A percentile compares a stretch with the other conserved stretches of the same genome.
These are phyloP conservation scores for Verticillium alfalfae DNA, from an alignment of 2,329 filamentous ascomycete species.

Conservation along the genomic window DNA sequence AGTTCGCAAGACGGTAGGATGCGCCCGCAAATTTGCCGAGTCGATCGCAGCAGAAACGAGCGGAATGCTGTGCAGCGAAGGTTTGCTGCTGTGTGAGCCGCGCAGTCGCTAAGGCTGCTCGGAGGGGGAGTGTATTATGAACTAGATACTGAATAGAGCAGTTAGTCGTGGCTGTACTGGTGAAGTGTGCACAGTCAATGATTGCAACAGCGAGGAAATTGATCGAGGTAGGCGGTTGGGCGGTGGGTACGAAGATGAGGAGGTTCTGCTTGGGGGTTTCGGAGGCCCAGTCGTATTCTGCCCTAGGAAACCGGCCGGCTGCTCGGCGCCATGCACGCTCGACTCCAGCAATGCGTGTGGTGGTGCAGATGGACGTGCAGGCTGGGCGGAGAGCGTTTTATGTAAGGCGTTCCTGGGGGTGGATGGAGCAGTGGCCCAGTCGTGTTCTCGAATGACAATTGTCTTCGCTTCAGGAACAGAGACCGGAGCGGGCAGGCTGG, in stretches of 20 bases:
- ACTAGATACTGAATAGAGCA: conserved; percentile 1
- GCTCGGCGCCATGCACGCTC: background rate
- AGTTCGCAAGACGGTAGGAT: background rate
- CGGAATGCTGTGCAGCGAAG: background rate
- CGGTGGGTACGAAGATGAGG: background rate
- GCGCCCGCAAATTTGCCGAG: background rate
- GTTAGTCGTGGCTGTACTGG: background rate
- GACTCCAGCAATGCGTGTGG: background rate
- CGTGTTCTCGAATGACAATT: background rate
- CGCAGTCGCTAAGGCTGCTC: background rate
- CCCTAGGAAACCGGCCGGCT: background rate
- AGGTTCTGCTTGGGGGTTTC: background rate
- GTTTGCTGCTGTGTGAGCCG: background rate
- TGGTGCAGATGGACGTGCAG: background rate
- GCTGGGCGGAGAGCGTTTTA: background rate
- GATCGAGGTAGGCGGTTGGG: background rate
- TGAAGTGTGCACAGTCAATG: background rate
- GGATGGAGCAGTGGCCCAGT: background rate
- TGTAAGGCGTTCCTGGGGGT: background rate
- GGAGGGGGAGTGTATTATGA: background rate
- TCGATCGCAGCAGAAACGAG: background rate
- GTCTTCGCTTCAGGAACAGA: background rate
- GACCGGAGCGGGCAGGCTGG: background rate
- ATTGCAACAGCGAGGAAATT: background rate
- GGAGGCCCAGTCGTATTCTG: background rate